Base-by-base conservation (phyloP, 1,139 yeast species). In the Pichia sp. region DNA sequence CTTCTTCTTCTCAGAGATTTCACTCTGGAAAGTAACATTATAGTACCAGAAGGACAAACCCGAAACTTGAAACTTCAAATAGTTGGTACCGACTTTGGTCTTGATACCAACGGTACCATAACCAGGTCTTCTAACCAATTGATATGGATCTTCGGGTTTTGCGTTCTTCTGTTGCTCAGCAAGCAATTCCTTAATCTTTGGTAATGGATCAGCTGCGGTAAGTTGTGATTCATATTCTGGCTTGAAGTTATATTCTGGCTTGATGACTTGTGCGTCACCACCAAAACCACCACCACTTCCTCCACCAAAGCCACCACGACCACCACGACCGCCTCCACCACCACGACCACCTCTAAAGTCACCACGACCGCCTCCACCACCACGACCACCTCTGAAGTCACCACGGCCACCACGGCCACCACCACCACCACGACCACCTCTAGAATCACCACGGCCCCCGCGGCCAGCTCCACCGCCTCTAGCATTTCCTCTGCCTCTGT, bases 81-180 rank as follows among this genome's bases (percentile, higher is more conserved):
- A 43, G 20, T 49, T 49, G 7, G 51, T 45, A 20, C 53, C 53
- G 33, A 48, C 49, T 17, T 47, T 44, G n/a, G 46, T 43, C 17
- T 41, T 40, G 11, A 43, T 45, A 32, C 52, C 53, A 17, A 41
- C 25, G 10, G 37, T 33, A 37, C 53, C 53, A 32, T 45, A 49
- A 12, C 45, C 46, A 6, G 48, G 48, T 47, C 49, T 44, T 39
- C 34, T 33, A 22, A 45, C 38, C 10, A 36, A 26, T 21, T 35
- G 33, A 17, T 38, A 27, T 2, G 47, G 44, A 13, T 40, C 46
- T 18, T 35, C 43, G 2, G 40, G 42, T 27, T 42, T 33, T 32
- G 41, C 38, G 4, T 25, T 22, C n/a, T 31, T 35, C 11, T 32
- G 27, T 33, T 44, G 40, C 16, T 31, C 31, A 1, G 36, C 37